Conservation (phyloP, 1,284 basidiomycete genomes). For the Phellinidium pouzarii region DNA sequence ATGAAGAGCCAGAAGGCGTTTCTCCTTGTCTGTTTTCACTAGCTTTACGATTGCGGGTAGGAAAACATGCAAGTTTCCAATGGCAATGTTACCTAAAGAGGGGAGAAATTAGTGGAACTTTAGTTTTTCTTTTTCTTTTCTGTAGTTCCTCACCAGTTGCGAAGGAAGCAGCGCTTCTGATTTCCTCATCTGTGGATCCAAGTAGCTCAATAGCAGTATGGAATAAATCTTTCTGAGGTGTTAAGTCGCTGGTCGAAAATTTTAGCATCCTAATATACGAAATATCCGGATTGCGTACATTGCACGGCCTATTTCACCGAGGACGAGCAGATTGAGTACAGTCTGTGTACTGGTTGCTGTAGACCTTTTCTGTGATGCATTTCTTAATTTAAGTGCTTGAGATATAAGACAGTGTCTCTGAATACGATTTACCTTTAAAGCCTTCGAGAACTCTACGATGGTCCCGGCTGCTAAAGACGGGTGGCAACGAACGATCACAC, state of each 20-base stretch:
- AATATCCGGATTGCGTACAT: constrained; percentile 50
- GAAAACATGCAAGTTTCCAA: constrained; percentile 83
- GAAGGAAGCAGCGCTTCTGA: constrained; percentile 84
- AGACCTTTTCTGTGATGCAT: constrained; percentile 40
- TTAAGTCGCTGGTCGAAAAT: constrained; percentile 62
- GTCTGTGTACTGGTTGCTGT: constrained; percentile 63
- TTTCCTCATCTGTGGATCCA: constrained; percentile 70
- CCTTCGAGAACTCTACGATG: constrained; percentile 74
- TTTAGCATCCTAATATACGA: background rate
- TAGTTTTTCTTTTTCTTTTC: constrained; percentile 7
- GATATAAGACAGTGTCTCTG: background rate
- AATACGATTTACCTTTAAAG: constrained; percentile 61
- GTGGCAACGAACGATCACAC: constrained; percentile 67
- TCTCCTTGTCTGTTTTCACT: constrained; percentile 72
- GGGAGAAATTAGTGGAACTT: constrained; percentile 19
- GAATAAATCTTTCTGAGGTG: constrained; percentile 70
- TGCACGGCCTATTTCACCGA: constrained; percentile 86
- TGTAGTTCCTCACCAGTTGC: constrained; percentile 58
- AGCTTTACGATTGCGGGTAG: constrained; percentile 81
- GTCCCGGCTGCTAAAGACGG: constrained; percentile 69
- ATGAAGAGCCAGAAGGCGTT: constrained; percentile 79
- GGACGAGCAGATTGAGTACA: constrained; percentile 78
- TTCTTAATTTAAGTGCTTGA: constrained; percentile 7
- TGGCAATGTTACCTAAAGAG: constrained; percentile 80
- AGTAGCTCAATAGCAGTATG: constrained; percentile 69